Evolutionary conservation across 345 rosid genomes (phyloP).

Genomic region (Brassica cretica): DNA sequence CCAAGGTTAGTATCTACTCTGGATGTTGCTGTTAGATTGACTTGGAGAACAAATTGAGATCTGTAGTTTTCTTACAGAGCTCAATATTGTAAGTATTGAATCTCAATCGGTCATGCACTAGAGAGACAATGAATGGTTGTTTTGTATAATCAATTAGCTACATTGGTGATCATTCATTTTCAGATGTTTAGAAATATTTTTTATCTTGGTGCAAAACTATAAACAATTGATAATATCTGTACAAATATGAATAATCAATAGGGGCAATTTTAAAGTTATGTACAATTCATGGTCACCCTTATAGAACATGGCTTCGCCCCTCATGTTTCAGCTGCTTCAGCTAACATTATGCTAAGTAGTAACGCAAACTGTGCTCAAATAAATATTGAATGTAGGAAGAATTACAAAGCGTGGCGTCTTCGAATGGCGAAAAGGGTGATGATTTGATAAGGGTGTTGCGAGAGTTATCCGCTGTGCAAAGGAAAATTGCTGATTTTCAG

Average conservation of each 20-base stretch:
- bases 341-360: not conserved
- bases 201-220: too few species aligned
- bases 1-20: not conserved
- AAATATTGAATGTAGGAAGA: constrained; percentile 44
- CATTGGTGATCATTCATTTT: not conserved
- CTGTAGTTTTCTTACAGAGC: constrained; percentile 13
- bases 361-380: not conserved
- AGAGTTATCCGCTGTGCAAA: constrained; percentile 81
- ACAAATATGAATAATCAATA: too few species aligned
- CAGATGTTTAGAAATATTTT: not conserved
- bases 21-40: constrained; percentile 14
- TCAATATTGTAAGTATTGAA: not conserved
- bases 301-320: too few species aligned
- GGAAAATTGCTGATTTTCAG: constrained; percentile 92
- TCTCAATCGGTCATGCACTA: not conserved
- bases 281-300: too few species aligned
- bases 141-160: not conserved
- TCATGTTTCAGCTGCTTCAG: not conserved
- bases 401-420: constrained; percentile 55
- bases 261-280: too few species aligned
- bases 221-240: too few species aligned
- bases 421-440: constrained; percentile 71
- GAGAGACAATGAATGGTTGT: constrained; percentile 7
- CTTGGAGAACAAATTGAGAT: constrained; percentile 15
- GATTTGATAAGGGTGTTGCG: constrained; percentile 79